Evolutionary conservation across 805 yeast species (phyloP), one percentile per base, ranked within the genome.

Genomic region (Saccharomycopsis sp.): DNA sequence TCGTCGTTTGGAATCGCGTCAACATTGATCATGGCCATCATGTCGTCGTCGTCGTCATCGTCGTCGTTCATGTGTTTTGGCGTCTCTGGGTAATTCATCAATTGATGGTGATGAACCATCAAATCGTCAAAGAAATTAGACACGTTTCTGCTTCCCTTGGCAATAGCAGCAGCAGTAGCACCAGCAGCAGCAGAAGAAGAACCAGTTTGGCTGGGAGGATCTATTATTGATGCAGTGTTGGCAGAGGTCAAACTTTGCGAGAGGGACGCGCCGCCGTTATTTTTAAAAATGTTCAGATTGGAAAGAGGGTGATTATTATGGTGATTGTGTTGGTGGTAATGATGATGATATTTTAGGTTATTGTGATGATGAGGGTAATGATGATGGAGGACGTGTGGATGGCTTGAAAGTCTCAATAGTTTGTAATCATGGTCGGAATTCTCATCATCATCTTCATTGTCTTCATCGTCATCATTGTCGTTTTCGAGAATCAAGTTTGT

Each of bases 51-150:
- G 22, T 32, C 38, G n/a, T 17, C 38, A 9, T 25, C 43, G n/a
- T n/a, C n/a, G n/a, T n/a, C n/a, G n/a, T n/a, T n/a, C n/a, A n/a
- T n/a, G n/a, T n/a, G n/a, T n/a, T n/a, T n/a, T n/a, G n/a, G n/a
- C n/a, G n/a, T n/a, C n/a, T n/a, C n/a, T n/a, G n/a, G n/a, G n/a
- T n/a, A n/a, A n/a, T n/a, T n/a, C 10, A 21, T 39, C 10, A 9
- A 12, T 10, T 22, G n/a, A 18, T 20, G 15, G 12, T 32, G 17
- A 21, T 34, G 27, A 9, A 36, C 19, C 27, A 34, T 36, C 17
- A 35, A 41, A 21, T 41, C 44, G 25, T 41, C 44, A 18, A 41
- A 41, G 25, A 41, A 41, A 20, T 36, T 35, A 15, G 36, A 23
- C 9, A 25, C n/a, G 9, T 25, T 30, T 30, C 13, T 13, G 15